Base-by-base conservation (phyloP, 2,329 filamentous ascomycete species). In the Ustilaginoidea virens region DNA sequence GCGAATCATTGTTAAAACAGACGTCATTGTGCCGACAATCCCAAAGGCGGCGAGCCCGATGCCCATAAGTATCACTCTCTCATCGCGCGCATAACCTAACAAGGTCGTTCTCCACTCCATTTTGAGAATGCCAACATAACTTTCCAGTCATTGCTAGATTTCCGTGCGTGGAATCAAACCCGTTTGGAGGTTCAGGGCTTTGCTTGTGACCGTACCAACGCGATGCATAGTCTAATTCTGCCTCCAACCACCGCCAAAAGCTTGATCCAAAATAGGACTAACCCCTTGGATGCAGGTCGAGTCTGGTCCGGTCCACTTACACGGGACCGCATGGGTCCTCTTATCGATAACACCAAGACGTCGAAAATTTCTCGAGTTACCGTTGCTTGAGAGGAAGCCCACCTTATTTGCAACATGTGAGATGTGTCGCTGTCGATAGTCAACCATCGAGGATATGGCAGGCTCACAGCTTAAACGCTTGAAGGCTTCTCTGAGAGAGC, bases 381-480 rank as follows among this genome's bases (percentile, higher is more conserved):
- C n/a, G n/a, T n/a, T n/a, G n/a, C n/a, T n/a, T n/a, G n/a, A n/a
- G n/a, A n/a, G n/a, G n/a, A n/a, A n/a, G n/a, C n/a, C n/a, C n/a
- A n/a, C n/a, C n/a, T n/a, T n/a, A n/a, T n/a, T 32, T 37, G 23
- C 39, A 37, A 32, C 34, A 27, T 31, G 17, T 21, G 26, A 31
- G 25, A 15, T 26, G 28, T 20, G 29, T 29, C 17, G 26, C 16
- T 27, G 20, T 26, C 22, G 25, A 20, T 10, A n/a, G 19, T 15
- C 14, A 18, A 31, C 28, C 11, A 24, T 18, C 33, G 19, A 38
- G 47, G 58, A 44, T 31, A 98, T 98, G 90, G 76, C 87, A 42
- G 82, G 86, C 37, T 98, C 92, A 9, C 92, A 98, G 61, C 68
- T 98, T 33, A 98, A 96, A 59, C 80, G 86, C 55, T 69, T 98